Evolutionary conservation across 2,329 filamentous ascomycete species (phyloP).

Genomic region (Talaromyces albobiverticillius): DNA sequence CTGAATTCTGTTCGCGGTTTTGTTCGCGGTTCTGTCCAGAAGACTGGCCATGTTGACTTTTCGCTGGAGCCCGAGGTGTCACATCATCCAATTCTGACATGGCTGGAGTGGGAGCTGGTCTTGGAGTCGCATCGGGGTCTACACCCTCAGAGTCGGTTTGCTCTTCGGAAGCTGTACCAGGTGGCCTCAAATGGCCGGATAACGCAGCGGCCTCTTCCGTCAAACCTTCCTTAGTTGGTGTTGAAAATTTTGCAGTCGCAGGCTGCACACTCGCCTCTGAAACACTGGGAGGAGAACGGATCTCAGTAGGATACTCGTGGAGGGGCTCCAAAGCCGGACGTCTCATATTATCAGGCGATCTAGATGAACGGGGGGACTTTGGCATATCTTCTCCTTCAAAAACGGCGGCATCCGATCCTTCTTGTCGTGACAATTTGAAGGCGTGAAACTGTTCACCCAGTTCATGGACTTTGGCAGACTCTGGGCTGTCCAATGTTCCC

Average conservation of each 20-base stretch:
- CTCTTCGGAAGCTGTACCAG: background rate
- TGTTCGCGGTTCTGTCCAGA: background rate
- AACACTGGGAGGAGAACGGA: background rate
- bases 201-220: background rate
- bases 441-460: slow-evolving; percentile 32
- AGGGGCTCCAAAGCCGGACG: slow-evolving; percentile 11
- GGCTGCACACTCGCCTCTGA: background rate
- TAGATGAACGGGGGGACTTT: slow-evolving; percentile 14
- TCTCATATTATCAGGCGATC: slow-evolving; percentile 5
- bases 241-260: background rate
- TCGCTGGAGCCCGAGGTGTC: slow-evolving; percentile 5
- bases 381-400: slow-evolving; percentile 1
- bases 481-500: slow-evolving; percentile 28
- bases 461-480: slow-evolving; percentile 9
- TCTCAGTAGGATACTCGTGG: slow-evolving; percentile 11
- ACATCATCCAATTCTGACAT: slow-evolving; percentile 7
- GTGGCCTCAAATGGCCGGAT: background rate
- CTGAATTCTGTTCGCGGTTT: background rate
- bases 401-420: background rate
- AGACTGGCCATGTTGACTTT: background rate
- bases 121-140: slow-evolving; percentile 16
- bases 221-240: background rate
- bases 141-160: slow-evolving; percentile 1
- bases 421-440: slow-evolving; percentile 28
- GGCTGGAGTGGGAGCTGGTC: slow-evolving; percentile 15